Base-by-base conservation (phyloP, 2,329 filamentous ascomycete species). In the Stagonosporopsis tanaceti region DNA sequence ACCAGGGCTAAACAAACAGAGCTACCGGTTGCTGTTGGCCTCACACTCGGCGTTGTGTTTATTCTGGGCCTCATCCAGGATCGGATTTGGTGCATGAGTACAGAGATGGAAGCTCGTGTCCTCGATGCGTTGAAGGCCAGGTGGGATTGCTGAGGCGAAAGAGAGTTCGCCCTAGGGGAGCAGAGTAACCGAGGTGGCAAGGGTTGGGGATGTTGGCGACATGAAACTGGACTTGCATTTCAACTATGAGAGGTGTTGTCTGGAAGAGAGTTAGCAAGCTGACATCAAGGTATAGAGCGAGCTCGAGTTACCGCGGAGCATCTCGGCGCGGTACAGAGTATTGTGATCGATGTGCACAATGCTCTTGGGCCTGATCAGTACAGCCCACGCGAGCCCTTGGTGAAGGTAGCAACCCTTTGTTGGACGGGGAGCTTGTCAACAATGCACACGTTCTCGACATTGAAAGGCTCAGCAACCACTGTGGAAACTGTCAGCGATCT, bases 61-160 rank as follows among this genome's bases (percentile, higher is more conserved):
- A 8, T 22, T 46, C 27, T 46, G 24, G 42, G 42, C 28, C 42
- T 46, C 27, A 46, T 24, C 28, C 42, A 34, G 25, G 42, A 46
- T 22, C 42, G 42, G 42, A 46, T 34, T 3, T 34, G 42, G 28
- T 32, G 9, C 42, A 20, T 45, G 28, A 22, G 42, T 24, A 46
- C 28, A 46, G 42, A 46, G 42, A 46, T 46, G 17, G 42, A 30
- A 46, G 28, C 42, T 34, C 28, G 17, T 46, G 11, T 34, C 11
- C 28, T 34, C 27, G 8, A 22, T 34, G 17, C 28, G 28, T 46
- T 28, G 6, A 9, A 46, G 28, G 28, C 42, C 28, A 28, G 9
- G n/a, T 17, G 28, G 12, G 9, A 6, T 34, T 28, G 20, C 17
- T 20, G 42, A 20, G 28, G 28, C n/a, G 27, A 34, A 2, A 17